Base-by-base conservation (phyloP, 768 basidiomycete species). In the Rickenella mellea region DNA sequence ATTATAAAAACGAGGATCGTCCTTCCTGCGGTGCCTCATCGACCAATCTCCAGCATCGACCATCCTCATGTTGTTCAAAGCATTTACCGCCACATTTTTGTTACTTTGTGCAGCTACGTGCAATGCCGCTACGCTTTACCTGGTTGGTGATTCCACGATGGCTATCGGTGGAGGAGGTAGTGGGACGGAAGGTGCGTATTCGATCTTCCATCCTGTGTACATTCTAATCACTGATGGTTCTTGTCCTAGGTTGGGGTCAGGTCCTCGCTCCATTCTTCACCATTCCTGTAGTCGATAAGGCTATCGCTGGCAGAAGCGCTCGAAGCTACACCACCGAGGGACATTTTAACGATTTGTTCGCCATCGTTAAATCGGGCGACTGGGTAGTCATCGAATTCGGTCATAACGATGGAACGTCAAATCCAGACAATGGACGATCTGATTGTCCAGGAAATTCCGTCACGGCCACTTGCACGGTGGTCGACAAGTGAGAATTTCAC, bases 71-170 rank as follows among this genome's bases (percentile, higher is more conserved):
- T n/a, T n/a, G n/a, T n/a, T n/a, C n/a, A n/a, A n/a, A n/a, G n/a
- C n/a, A n/a, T n/a, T n/a, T n/a, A n/a, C n/a, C n/a, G n/a, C n/a
- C n/a, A n/a, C n/a, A n/a, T n/a, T n/a, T n/a, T n/a, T n/a, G n/a
- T n/a, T n/a, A n/a, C n/a, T n/a, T n/a, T n/a, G n/a, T n/a, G n/a
- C n/a, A n/a, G n/a, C n/a, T n/a, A n/a, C n/a, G n/a, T n/a, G n/a
- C n/a, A n/a, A n/a, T n/a, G n/a, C n/a, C n/a, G n/a, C 52, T 6
- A 55, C 49, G 1, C 40, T 54, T 9, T 54, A 49, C 25, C 50
- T 54, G 10, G 47, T 43, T 11, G 53, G 53, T 2, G 53, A 54
- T 35, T 46, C 44, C 4, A 54, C 53, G 4, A 54, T 54, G 53
- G 52, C 52, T n/a, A 42, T 19, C 14, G 41, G 41, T 26, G 53